A percentile compares a stretch with the other conserved stretches of the same genome.
These are phyloP conservation scores for Trichaptum fuscoviolaceum DNA, from an alignment of 768 basidiomycete species.

Conservation along the genomic window DNA sequence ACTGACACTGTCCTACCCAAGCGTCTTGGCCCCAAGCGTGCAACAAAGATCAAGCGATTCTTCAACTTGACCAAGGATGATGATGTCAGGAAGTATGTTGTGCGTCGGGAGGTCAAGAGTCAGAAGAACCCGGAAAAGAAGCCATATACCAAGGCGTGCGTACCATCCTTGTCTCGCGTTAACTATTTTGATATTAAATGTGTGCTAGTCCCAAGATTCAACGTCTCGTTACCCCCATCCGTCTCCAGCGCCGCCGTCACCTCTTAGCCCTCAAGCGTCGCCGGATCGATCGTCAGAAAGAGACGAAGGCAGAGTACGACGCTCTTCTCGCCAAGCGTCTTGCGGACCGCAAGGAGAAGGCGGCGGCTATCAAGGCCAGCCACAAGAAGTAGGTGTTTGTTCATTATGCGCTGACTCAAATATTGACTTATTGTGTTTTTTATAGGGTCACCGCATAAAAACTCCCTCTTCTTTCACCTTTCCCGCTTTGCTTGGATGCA, in stretches of 20 bases:
- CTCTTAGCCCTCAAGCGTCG: constrained; percentile 83
- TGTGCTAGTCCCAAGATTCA: constrained; percentile 84
- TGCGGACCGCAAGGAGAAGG: constrained; percentile 90
- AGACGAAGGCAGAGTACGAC: constrained; percentile 94
- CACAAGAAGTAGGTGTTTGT: constrained; percentile 54
- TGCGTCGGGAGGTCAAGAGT: constrained; percentile 85
- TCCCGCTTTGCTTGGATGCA: not conserved
- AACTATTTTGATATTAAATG: constrained; percentile 6
- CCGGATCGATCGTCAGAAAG: constrained; percentile 87
- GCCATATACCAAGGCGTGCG: constrained; percentile 95
- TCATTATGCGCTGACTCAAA: not conserved
- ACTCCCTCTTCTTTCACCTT: not conserved
- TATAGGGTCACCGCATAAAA: not conserved
- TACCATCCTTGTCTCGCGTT: constrained; percentile 16
- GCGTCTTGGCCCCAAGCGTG: constrained; percentile 94
- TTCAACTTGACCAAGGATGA: constrained; percentile 98
- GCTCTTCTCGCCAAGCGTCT: constrained; percentile 81
- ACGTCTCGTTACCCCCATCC: constrained; percentile 89
- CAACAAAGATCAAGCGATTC: constrained; percentile 94
- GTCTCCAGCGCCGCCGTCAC: constrained; percentile 95
- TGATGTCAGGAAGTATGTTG: constrained; percentile 97
- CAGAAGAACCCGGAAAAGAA: constrained; percentile 86
- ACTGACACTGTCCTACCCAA: constrained; percentile 93
- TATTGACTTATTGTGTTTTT: not conserved
- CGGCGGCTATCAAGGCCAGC: constrained; percentile 80